A percentile compares a stretch with the other conserved stretches of the same genome.
Conservation (phyloP, 331 rosid species). For the Saraca asoca region DNA sequence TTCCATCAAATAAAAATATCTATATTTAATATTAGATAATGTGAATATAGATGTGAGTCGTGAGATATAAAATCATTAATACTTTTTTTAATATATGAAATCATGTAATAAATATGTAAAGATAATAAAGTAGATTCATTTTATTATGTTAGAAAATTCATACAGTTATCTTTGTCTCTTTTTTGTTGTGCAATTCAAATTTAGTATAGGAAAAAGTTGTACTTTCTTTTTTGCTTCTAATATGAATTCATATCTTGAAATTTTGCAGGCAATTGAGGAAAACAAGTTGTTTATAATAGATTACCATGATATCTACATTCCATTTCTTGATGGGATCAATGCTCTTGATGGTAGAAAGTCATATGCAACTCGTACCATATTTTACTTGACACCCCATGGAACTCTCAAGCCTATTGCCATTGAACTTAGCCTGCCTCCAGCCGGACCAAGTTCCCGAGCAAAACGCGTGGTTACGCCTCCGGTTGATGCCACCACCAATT, state of each 20-base stretch:
- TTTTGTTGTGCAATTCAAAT: no score
- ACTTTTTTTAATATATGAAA: no score
- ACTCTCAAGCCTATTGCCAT: slow-evolving; percentile 87
- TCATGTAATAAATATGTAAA: no score
- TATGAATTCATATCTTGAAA: background rate
- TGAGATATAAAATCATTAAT: no score
- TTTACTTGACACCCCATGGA: slow-evolving; percentile 62
- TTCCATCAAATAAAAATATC: no score
- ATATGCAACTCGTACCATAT: slow-evolving; percentile 83
- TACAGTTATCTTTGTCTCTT: no score
- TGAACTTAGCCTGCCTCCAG: slow-evolving; percentile 80
- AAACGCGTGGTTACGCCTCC: slow-evolving; percentile 76
- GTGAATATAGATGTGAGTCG: no score
- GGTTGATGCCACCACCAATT: slow-evolving; percentile 70
- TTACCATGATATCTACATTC: slow-evolving; percentile 82
- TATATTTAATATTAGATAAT: no score
- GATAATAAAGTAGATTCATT: no score
- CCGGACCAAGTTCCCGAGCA: slow-evolving; percentile 55
- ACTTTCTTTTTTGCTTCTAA: background rate
- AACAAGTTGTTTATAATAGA: slow-evolving; percentile 76
- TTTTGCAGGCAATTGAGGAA: slow-evolving; percentile 65
- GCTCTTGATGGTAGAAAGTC: slow-evolving; percentile 87
- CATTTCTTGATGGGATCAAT: slow-evolving; percentile 77
- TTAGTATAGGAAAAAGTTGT: no score
- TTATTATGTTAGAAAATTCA: background rate